These are phyloP conservation scores for Aphanomyces stellatus DNA, from an alignment of 352 stramenopile species.

Conservation along the genomic window DNA sequence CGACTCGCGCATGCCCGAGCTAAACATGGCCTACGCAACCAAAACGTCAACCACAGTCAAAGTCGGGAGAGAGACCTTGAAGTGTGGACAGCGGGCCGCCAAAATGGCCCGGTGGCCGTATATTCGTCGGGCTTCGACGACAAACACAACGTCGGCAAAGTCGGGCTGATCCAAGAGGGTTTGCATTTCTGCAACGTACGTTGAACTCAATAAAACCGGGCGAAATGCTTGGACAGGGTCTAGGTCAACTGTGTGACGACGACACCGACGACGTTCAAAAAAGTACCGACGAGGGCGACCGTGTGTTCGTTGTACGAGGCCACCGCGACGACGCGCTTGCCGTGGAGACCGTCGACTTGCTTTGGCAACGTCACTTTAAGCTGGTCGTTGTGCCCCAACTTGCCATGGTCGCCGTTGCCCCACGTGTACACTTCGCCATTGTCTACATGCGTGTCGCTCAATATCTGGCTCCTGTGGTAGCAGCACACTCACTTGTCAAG, in stretches of 20 bases:
- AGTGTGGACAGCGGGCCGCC: constrained; percentile 91
- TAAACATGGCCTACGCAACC: constrained; percentile 78
- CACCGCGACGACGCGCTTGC: constrained; percentile 91
- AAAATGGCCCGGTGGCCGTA: constrained; percentile 88
- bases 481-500: constrained; percentile 43
- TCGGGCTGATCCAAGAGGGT: constrained; percentile 88
- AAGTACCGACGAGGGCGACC: constrained; percentile 75
- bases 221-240: constrained; percentile 71
- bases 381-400: constrained; percentile 91
- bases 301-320: constrained; percentile 98
- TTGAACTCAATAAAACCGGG: constrained; percentile 71
- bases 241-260: too few relatives aligned
- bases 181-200: constrained; percentile 85
- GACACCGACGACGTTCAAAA: too few relatives aligned
- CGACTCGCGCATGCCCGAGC: constrained; percentile 90
- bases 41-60: not conserved
- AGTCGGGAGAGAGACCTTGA: constrained; percentile 27
- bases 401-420: constrained; percentile 90
- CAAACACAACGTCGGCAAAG: constrained; percentile 83
- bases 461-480: not conserved
- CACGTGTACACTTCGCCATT: constrained; percentile 91
- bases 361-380: constrained; percentile 94
- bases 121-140: constrained; percentile 76
- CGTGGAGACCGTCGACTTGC: constrained; percentile 84
- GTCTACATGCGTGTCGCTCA: constrained; percentile 24